Conservation (phyloP, 352 stramenopile genomes). For the Phytophthora chlamydospora region DNA sequence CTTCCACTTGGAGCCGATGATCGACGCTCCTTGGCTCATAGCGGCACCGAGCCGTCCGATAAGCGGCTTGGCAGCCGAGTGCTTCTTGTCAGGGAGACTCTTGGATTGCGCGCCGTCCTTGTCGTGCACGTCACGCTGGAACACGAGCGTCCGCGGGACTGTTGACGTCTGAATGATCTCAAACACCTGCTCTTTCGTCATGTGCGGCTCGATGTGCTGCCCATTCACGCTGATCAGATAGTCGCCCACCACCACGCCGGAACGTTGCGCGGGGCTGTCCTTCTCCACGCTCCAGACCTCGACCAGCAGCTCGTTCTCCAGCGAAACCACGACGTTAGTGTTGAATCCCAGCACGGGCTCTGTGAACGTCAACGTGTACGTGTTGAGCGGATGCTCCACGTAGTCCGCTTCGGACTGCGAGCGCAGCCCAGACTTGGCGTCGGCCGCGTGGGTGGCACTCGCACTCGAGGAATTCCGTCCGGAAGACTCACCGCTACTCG, state of each 20-base stretch:
- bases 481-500: conserved; percentile 41
- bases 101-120: conserved; percentile 41
- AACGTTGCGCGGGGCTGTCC: conserved; percentile 55
- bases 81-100: conserved; percentile 50
- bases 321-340: conserved; percentile 54
- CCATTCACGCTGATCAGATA: conserved; percentile 69
- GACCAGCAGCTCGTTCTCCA: conserved; percentile 58
- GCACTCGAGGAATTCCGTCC: conserved; percentile 49
- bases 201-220: conserved; percentile 61
- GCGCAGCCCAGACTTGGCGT: conserved; percentile 27
- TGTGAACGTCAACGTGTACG: conserved; percentile 71
- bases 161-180: conserved; percentile 63
- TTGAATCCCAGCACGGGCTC: conserved; percentile 63
- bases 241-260: conserved; percentile 63
- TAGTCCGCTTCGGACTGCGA: conserved; percentile 44
- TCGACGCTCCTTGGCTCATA: conserved; percentile 62
- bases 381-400: conserved; percentile 43
- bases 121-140: conserved; percentile 52
- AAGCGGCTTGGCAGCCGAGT: conserved; percentile 38
- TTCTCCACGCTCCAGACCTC: conserved; percentile 63
- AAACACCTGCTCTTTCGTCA: conserved; percentile 65
- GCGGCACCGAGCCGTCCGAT: conserved; percentile 66
- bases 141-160: conserved; percentile 60
- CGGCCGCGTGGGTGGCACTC: conserved; percentile 24
- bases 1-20: conserved; percentile 70